These are phyloP conservation scores for Teunomyces lycoperdinae DNA, from an alignment of 805 yeast genomes.

Conservation along the genomic window DNA sequence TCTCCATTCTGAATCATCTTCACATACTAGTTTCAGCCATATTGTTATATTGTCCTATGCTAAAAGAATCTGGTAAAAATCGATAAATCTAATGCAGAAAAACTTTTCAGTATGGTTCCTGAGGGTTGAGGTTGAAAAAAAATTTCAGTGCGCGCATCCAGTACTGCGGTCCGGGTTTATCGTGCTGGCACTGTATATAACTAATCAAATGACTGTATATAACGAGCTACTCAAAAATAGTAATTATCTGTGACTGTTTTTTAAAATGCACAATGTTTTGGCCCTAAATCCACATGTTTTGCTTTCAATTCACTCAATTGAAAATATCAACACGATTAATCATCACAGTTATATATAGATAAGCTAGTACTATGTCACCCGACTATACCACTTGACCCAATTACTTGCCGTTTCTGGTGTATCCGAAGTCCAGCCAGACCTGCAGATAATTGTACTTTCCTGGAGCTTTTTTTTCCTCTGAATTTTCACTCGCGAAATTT, in stretches of 20 bases:
- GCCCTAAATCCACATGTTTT: neutral
- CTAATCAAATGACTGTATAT: neutral
- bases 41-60: slow-evolving; percentile 14
- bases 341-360: too few species aligned
- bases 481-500: slow-evolving; percentile 4
- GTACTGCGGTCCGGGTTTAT: neutral
- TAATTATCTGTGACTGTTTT: slow-evolving; percentile 2
- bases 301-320: too few species aligned
- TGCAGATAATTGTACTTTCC: neutral
- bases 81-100: slow-evolving; percentile 9
- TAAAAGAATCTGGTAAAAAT: slow-evolving; percentile 8
- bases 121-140: slow-evolving; percentile 2
- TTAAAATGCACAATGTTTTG: neutral
- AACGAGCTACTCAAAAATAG: neutral
- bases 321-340: too few species aligned
- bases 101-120: slow-evolving; percentile 10
- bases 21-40: slow-evolving; percentile 40
- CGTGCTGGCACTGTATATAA: neutral
- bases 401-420: too few species aligned
- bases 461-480: neutral
- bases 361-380: too few species aligned
- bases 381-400: too few species aligned
- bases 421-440: neutral
- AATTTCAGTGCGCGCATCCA: neutral
- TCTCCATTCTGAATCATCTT: neutral